Conservation (phyloP, 495 filamentous ascomycete genomes). For the Chaetomium tenue region DNA sequence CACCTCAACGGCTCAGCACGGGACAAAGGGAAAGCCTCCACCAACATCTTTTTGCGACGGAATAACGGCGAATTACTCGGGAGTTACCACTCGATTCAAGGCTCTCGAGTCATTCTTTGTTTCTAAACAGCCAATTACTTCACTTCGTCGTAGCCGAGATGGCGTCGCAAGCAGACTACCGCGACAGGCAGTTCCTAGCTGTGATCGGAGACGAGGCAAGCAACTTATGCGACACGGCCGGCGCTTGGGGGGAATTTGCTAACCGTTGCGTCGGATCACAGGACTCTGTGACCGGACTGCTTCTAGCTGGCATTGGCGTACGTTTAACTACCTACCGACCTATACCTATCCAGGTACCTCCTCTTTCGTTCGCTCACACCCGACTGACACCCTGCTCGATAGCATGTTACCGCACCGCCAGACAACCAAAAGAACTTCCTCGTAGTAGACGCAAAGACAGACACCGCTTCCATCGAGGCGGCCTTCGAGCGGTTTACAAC, state of each 20-base stretch:
- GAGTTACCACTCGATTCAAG: background rate
- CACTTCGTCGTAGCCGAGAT: conserved; percentile 34
- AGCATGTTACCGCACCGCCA: conserved; percentile 55
- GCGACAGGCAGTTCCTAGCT: conserved; percentile 93
- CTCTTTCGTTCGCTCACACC: background rate
- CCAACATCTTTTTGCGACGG: background rate
- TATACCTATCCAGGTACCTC: background rate
- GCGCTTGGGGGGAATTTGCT: background rate
- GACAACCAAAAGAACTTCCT: conserved; percentile 96
- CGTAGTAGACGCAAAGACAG: conserved; percentile 90
- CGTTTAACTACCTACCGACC: conserved; percentile 31
- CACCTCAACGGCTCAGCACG: conserved; percentile 13
- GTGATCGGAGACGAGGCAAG: conserved; percentile 96
- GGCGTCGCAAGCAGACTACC: conserved; percentile 61
- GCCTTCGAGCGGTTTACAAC: conserved; percentile 87
- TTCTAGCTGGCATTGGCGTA: conserved; percentile 94
- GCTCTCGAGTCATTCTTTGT: background rate
- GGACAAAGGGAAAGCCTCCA: background rate
- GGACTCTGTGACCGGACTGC: conserved; percentile 92
- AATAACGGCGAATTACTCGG: background rate
- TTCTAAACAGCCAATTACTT: background rate
- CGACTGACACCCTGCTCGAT: conserved; percentile 13
- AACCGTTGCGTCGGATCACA: conserved; percentile 31
- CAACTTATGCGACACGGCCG: background rate
- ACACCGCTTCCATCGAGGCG: conserved; percentile 80